Evolutionary conservation across 352 stramenopile genomes (phyloP).

Genomic region (Halophytophthora polymorphica): DNA sequence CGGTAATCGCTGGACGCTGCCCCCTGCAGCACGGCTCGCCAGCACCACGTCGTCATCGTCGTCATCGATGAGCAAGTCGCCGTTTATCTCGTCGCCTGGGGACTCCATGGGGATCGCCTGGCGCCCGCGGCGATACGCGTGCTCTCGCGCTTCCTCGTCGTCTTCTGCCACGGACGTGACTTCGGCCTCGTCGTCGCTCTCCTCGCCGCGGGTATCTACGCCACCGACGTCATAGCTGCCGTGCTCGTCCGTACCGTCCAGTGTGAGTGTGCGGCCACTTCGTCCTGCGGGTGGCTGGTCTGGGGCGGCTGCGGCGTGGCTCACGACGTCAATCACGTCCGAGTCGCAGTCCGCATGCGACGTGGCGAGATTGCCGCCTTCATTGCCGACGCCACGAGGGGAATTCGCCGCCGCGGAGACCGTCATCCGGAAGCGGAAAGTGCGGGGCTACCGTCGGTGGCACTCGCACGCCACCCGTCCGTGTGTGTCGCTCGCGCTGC

Average conservation of each 20-base stretch:
- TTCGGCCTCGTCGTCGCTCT: constrained; percentile 12
- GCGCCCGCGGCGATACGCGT: constrained; percentile 49
- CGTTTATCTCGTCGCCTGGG: constrained; percentile 41
- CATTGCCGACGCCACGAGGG: no score
- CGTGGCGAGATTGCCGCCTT: not conserved
- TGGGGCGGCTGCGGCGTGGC: constrained; percentile 18
- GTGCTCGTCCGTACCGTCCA: constrained; percentile 10
- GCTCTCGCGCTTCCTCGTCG: constrained; percentile 28
- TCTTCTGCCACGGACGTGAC: constrained; percentile 5
- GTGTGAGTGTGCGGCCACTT: constrained; percentile 16
- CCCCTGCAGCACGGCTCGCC: not conserved
- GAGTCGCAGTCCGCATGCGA: constrained; percentile 9
- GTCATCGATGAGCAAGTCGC: constrained; percentile 34
- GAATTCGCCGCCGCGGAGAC: constrained; percentile 1
- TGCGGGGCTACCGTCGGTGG: no score
- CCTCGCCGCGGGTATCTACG: constrained; percentile 6
- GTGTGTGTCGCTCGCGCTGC: no score
- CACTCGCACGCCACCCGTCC: no score
- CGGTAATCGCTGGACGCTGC: constrained; percentile 27
- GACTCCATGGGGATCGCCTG: constrained; percentile 72
- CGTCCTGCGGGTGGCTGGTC: constrained; percentile 5
- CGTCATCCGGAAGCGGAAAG: constrained; percentile 1
- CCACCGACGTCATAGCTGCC: constrained; percentile 12
- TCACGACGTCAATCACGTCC: constrained; percentile 45
- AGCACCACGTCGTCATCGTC: constrained; percentile 7